Conservation (phyloP, 1,139 yeast genomes). For the Saccharomyces hybrid region DNA sequence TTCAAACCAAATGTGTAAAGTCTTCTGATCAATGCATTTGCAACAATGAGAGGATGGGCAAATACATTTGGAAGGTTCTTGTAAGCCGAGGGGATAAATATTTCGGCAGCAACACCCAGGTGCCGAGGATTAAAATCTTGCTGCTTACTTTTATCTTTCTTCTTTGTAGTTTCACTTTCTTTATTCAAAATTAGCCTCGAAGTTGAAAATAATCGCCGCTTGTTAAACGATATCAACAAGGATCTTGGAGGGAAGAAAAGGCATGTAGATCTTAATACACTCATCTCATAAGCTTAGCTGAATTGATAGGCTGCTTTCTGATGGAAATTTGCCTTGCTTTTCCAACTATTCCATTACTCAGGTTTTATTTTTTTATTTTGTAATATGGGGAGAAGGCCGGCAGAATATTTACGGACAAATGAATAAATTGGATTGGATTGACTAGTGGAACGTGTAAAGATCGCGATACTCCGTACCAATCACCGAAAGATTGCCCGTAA, state of each 20-base stretch:
- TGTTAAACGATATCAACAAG: neutral
- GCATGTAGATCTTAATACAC: neutral
- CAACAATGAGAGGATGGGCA: constrained; percentile 35
- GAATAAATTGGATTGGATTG: neutral
- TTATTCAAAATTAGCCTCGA: constrained; percentile 5
- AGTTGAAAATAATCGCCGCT: neutral
- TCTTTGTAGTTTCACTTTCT: constrained; percentile 2
- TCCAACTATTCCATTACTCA: neutral
- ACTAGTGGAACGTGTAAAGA: neutral
- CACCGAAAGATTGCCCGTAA: too few relatives aligned
- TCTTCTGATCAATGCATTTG: constrained; percentile 41
- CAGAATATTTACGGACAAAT: neutral
- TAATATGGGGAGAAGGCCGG: neutral
- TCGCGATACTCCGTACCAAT: neutral
- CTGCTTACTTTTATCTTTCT: constrained; percentile 5
- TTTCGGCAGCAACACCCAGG: constrained; percentile 41
- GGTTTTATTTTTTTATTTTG: neutral
- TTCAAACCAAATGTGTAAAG: constrained; percentile 50
- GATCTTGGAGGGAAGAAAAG: neutral
- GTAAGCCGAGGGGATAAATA: constrained; percentile 43
- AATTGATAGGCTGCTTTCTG: neutral
- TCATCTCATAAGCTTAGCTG: neutral
- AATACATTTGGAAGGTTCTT: constrained; percentile 40
- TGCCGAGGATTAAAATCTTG: constrained; percentile 34
- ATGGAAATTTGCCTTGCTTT: neutral